These are phyloP conservation scores for Dichomitus squalens DNA, from an alignment of 1,284 basidiomycete species.

Conservation along the genomic window DNA sequence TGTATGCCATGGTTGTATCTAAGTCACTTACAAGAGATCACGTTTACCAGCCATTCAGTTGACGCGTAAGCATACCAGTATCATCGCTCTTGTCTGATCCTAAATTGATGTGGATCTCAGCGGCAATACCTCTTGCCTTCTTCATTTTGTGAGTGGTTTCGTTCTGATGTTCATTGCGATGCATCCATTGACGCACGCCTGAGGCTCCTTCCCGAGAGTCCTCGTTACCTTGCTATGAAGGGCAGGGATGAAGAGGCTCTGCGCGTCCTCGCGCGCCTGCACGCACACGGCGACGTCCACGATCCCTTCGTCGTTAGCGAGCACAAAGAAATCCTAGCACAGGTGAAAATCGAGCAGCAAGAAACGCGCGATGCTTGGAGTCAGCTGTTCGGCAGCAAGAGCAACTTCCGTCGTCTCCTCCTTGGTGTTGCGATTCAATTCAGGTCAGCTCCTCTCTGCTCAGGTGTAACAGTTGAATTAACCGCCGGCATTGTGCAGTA, in stretches of 20 bases:
- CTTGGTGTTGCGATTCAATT: constrained; percentile 40
- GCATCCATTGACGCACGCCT: neutral
- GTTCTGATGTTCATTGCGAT: neutral
- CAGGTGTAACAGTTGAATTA: neutral
- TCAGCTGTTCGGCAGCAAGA: constrained; percentile 51
- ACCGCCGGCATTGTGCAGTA: constrained; percentile 36
- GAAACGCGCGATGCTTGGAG: constrained; percentile 38
- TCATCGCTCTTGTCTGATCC: neutral
- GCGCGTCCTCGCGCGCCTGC: constrained; percentile 48
- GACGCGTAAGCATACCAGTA: constrained; percentile 27
- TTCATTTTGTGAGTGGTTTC: constrained; percentile 44
- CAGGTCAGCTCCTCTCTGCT: constrained; percentile 16
- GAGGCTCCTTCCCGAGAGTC: constrained; percentile 50
- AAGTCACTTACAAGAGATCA: neutral
- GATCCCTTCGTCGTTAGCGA: constrained; percentile 49
- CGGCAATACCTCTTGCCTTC: constrained; percentile 57
- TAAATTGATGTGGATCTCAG: constrained; percentile 7
- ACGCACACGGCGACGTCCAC: constrained; percentile 48
- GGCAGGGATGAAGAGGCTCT: constrained; percentile 50
- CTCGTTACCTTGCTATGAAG: constrained; percentile 63
- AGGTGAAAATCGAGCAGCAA: constrained; percentile 40
- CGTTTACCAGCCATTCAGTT: constrained; percentile 24
- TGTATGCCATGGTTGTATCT: neutral
- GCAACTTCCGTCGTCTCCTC: constrained; percentile 47
- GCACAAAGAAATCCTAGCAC: constrained; percentile 37